phyloP scores from a whole-genome alignment of 768 basidiomycete species.

The Panus rudis region DNA sequence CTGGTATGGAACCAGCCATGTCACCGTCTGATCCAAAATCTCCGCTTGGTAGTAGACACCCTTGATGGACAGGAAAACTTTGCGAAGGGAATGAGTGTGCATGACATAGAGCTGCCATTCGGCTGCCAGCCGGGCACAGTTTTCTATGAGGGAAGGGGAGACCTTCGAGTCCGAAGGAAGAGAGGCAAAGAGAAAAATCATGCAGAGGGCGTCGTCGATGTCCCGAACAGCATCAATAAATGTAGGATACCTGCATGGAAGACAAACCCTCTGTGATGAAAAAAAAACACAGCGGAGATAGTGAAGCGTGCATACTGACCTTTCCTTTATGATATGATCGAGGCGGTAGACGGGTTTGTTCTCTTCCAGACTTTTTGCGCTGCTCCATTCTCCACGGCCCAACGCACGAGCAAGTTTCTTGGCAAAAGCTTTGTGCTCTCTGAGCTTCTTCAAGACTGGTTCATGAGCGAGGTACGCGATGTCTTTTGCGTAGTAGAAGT shows the following conservation, averaged over 20 bases:
- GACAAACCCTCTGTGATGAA: constrained; percentile 3
- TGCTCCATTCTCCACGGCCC: constrained; percentile 91
- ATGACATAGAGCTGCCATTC: constrained; percentile 98
- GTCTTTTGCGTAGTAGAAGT: constrained; percentile 98
- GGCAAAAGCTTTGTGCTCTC: constrained; percentile 97
- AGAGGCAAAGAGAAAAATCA: constrained; percentile 88
- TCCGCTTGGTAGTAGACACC: constrained; percentile 98
- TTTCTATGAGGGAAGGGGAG: constrained; percentile 77
- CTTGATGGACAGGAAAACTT: constrained; percentile 94
- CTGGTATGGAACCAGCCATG: constrained; percentile 96
- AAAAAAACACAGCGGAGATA: not conserved
- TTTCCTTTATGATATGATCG: constrained; percentile 96
- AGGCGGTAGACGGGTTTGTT: constrained; percentile 86
- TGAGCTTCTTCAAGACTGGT: constrained; percentile 84
- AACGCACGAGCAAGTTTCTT: constrained; percentile 93
- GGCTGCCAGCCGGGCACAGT: constrained; percentile 81
- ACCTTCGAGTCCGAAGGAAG: constrained; percentile 83
- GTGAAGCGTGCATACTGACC: constrained; percentile 41
- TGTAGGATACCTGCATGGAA: constrained; percentile 74
- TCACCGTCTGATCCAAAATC: constrained; percentile 85
- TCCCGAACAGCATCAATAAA: constrained; percentile 94
- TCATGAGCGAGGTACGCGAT: constrained; percentile 97
- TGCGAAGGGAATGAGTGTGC: constrained; percentile 76
- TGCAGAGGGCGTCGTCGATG: constrained; percentile 94
- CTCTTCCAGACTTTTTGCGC: constrained; percentile 89